These are phyloP conservation scores for Tetracladium setigerum DNA, from an alignment of 495 filamentous ascomycete genomes.

Conservation along the genomic window DNA sequence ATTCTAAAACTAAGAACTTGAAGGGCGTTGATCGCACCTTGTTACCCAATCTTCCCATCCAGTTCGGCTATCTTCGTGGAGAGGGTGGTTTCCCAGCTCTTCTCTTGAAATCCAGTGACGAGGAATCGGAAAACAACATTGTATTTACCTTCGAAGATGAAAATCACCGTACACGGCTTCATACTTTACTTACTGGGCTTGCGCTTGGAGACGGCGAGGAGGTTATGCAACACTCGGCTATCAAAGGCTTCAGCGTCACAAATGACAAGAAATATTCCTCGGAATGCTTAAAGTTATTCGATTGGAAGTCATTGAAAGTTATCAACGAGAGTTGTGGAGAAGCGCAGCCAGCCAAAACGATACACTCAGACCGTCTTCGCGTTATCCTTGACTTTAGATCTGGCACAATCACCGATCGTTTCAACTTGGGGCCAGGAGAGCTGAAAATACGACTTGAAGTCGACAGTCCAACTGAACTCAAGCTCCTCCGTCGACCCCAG, in stretches of 20 bases:
- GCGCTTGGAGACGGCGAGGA: slow-evolving; percentile 49
- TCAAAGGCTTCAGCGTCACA: slow-evolving; percentile 53
- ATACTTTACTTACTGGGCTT: slow-evolving; percentile 63
- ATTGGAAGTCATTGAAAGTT: slow-evolving; percentile 38
- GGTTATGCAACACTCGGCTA: slow-evolving; percentile 51
- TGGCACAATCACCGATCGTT: slow-evolving; percentile 64
- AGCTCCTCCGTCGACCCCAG: slow-evolving; percentile 56
- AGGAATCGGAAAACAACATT: slow-evolving; percentile 57
- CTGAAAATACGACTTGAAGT: slow-evolving; percentile 55
- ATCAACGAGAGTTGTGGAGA: slow-evolving; percentile 27
- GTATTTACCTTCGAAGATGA: slow-evolving; percentile 65
- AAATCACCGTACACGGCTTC: slow-evolving; percentile 55
- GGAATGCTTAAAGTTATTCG: slow-evolving; percentile 9
- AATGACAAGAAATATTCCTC: not conserved
- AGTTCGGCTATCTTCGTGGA: slow-evolving; percentile 65
- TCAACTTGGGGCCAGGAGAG: slow-evolving; percentile 72
- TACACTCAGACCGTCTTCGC: slow-evolving; percentile 63
- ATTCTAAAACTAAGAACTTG: slow-evolving; percentile 63
- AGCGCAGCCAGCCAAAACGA: slow-evolving; percentile 40
- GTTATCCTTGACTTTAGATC: slow-evolving; percentile 58
- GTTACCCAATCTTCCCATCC: slow-evolving; percentile 50
- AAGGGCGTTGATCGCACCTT: slow-evolving; percentile 63
- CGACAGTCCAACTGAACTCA: slow-evolving; percentile 40
- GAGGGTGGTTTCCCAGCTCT: slow-evolving; percentile 59
- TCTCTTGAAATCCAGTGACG: slow-evolving; percentile 60